A percentile compares a stretch with the other conserved stretches of the same genome.
Conservation (phyloP, 768 basidiomycete genomes). For the Lactarius akahatsu region DNA sequence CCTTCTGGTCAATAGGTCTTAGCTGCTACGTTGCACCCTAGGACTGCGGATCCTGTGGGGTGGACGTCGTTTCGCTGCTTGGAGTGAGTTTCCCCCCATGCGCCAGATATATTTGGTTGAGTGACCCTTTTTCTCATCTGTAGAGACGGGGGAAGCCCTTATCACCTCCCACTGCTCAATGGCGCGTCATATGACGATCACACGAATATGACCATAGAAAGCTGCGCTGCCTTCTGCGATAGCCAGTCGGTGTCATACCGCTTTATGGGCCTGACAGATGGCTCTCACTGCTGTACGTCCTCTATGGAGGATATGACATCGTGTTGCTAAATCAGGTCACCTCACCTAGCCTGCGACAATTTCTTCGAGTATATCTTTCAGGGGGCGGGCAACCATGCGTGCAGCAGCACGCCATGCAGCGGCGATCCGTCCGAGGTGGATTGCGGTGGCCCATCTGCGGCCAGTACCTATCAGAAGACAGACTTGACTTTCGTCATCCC, state of each 20-base stretch:
- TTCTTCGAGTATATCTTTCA: conserved; percentile 47
- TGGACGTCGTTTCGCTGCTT: neutral
- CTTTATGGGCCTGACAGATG: conserved; percentile 71
- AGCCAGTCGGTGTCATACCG: conserved; percentile 41
- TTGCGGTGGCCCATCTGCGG: conserved; percentile 42
- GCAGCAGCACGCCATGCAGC: conserved; percentile 54
- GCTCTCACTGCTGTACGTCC: conserved; percentile 55
- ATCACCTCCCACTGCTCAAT: conserved; percentile 42
- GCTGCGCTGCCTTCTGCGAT: conserved; percentile 46
- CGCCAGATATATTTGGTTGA: no score
- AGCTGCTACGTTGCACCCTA: neutral
- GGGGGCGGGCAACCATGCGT: conserved; percentile 43
- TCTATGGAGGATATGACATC: neutral
- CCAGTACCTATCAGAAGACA: conserved; percentile 57
- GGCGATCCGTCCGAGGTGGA: conserved; percentile 63
- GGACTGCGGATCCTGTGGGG: neutral
- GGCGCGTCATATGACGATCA: conserved; percentile 46
- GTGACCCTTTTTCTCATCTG: neutral
- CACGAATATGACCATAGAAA: conserved; percentile 59
- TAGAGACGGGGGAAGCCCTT: neutral
- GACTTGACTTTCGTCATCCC: conserved; percentile 52
- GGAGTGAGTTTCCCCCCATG: conserved; percentile 2
- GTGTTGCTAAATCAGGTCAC: no score
- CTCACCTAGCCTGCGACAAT: neutral
- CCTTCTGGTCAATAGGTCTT: neutral